phyloP scores from a whole-genome alignment of 2,329 filamentous ascomycete genomes.

The Chrysoporthe puriensis region DNA sequence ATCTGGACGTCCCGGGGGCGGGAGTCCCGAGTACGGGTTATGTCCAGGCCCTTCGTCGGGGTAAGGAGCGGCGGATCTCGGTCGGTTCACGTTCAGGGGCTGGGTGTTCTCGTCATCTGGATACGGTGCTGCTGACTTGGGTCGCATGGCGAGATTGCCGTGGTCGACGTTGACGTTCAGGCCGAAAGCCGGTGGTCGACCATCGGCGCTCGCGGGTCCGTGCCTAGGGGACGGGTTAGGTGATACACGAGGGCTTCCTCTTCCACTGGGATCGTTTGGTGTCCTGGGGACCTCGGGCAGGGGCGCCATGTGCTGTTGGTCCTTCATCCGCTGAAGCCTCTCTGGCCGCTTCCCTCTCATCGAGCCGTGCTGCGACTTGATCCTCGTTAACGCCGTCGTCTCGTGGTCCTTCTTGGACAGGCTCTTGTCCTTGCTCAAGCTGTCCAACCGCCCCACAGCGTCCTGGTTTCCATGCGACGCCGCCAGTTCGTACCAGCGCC shows the following conservation, averaged over 20 bases:
- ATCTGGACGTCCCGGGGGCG: constrained; percentile 44
- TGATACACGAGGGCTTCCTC: constrained; percentile 37
- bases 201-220: constrained; percentile 43
- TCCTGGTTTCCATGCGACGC: constrained; percentile 92
- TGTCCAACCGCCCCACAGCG: constrained; percentile 79
- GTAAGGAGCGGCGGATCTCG: constrained; percentile 55
- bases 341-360: constrained; percentile 65
- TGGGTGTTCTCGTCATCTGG: constrained; percentile 66
- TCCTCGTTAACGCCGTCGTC: constrained; percentile 83
- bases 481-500: constrained; percentile 88
- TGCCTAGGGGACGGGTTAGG: constrained; percentile 48
- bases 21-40: constrained; percentile 16
- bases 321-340: constrained; percentile 47
- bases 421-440: constrained; percentile 79
- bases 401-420: constrained; percentile 92
- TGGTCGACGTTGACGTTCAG: constrained; percentile 50
- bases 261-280: constrained; percentile 27
- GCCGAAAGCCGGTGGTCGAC: constrained; percentile 53
- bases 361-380: constrained; percentile 79
- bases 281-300: constrained; percentile 26
- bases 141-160: constrained; percentile 42
- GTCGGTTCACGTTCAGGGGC: constrained; percentile 48
- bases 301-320: constrained; percentile 34
- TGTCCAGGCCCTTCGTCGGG: constrained; percentile 47
- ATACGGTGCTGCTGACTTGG: constrained; percentile 68